Conservation (phyloP, 2,329 filamentous ascomycete genomes). For the Dactylella cylindrospora region DNA sequence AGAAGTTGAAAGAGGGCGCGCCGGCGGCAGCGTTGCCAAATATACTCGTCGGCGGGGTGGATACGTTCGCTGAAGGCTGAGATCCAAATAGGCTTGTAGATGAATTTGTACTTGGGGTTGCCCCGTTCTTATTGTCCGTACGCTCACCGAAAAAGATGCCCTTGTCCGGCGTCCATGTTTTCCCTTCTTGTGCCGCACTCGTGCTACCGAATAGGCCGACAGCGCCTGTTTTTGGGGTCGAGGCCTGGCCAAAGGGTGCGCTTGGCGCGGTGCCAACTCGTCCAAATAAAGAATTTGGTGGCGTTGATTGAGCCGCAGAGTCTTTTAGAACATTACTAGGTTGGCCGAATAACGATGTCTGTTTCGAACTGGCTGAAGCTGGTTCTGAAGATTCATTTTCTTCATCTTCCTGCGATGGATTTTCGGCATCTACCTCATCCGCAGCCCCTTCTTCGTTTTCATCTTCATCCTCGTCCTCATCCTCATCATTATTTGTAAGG, state of each 20-base stretch:
- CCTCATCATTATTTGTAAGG: conserved; percentile 42
- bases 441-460: conserved; percentile 14
- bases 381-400: not conserved
- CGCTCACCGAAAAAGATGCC: conserved; percentile 44
- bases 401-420: not conserved
- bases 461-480: conserved; percentile 46
- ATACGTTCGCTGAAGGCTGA: conserved; percentile 1
- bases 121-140: conserved; percentile 11
- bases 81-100: conserved; percentile 6
- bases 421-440: conserved; percentile 6
- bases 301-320: conserved; percentile 13
- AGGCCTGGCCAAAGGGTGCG: conserved; percentile 19
- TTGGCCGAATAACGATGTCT: no score
- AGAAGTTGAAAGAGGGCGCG: conserved; percentile 32
- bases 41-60: not conserved
- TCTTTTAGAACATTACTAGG: no score
- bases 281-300: conserved; percentile 23
- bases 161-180: conserved; percentile 47
- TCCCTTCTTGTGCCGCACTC: conserved; percentile 19
- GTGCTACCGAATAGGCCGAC: conserved; percentile 30
- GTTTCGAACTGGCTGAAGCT: no score
- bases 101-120: not conserved
- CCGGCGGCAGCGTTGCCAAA: conserved; percentile 13
- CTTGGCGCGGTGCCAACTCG: conserved; percentile 22
- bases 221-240: conserved; percentile 31